These are phyloP conservation scores for Boletus reticuloceps DNA, from an alignment of 768 basidiomycete genomes.

Conservation along the genomic window DNA sequence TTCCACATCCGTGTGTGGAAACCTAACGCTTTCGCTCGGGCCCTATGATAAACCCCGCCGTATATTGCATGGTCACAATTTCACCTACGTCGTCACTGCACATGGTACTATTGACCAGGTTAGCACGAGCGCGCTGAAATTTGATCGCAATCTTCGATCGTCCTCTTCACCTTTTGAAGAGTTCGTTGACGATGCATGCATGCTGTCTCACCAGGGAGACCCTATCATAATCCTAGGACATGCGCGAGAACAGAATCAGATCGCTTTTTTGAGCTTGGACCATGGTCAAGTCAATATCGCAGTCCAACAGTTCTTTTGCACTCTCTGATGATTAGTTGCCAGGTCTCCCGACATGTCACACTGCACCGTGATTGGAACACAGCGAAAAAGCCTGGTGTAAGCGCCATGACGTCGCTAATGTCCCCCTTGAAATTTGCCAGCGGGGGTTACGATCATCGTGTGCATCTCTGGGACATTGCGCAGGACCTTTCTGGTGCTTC, in stretches of 20 bases:
- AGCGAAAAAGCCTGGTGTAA: slow-evolving; percentile 41
- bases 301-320: not conserved
- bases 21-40: slow-evolving; percentile 20
- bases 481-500: slow-evolving; percentile 33
- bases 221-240: slow-evolving; percentile 38
- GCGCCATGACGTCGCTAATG: slow-evolving; percentile 41
- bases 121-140: slow-evolving; percentile 17
- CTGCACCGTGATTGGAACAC: slow-evolving; percentile 31
- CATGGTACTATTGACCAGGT: slow-evolving; percentile 37
- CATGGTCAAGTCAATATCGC: slow-evolving; percentile 23
- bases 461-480: slow-evolving; percentile 47
- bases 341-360: slow-evolving; percentile 9
- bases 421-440: slow-evolving; percentile 44
- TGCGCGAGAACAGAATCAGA: slow-evolving; percentile 35
- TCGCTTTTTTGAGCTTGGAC: slow-evolving; percentile 22
- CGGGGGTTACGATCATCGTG: slow-evolving; percentile 47
- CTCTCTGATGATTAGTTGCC: slow-evolving; percentile 2
- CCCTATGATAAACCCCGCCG: slow-evolving; percentile 41
- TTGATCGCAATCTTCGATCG: slow-evolving; percentile 16
- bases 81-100: slow-evolving; percentile 35
- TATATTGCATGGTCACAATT: slow-evolving; percentile 24
- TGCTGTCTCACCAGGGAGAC: slow-evolving; percentile 27
- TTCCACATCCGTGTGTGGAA: not conserved
- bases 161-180: slow-evolving; percentile 26
- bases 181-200: slow-evolving; percentile 43